Evolutionary conservation across 352 stramenopile species (phyloP).

Genomic region (Phytophthora chlamydospora): DNA sequence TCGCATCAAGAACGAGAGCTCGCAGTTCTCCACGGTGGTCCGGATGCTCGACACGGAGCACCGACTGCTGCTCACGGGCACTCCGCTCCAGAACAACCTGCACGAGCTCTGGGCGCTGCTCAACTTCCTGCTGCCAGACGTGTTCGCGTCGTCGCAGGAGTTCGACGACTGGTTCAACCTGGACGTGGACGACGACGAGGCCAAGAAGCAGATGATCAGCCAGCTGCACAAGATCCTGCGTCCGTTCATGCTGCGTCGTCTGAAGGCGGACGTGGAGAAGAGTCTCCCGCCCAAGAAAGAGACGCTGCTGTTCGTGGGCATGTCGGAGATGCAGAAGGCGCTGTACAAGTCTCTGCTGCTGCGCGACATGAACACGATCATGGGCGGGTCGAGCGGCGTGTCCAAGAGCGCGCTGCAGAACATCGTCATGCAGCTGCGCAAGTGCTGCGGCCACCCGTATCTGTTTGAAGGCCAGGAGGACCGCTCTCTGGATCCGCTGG

Average conservation of each 20-base stretch:
- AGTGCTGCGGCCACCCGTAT: constrained; percentile 93
- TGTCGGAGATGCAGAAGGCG: constrained; percentile 94
- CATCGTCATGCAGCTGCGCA: constrained; percentile 89
- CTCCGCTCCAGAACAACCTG: constrained; percentile 95
- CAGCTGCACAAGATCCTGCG: constrained; percentile 90
- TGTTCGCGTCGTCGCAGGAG: constrained; percentile 90
- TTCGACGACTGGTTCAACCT: constrained; percentile 92
- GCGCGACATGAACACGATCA: constrained; percentile 94
- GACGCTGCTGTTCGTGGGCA: constrained; percentile 93
- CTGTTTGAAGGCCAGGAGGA: constrained; percentile 97
- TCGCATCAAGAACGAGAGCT: constrained; percentile 90
- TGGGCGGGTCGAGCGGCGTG: constrained; percentile 63
- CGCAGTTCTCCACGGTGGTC: constrained; percentile 88
- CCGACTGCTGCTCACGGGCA: constrained; percentile 93
- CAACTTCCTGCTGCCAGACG: constrained; percentile 94
- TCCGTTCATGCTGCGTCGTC: constrained; percentile 96
- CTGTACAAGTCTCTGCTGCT: constrained; percentile 97
- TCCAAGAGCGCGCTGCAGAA: constrained; percentile 86
- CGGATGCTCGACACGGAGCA: constrained; percentile 87
- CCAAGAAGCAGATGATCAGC: constrained; percentile 91
- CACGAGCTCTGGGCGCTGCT: constrained; percentile 95
- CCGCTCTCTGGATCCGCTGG: constrained; percentile 92
- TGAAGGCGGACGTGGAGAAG: constrained; percentile 99
- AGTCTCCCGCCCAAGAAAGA: constrained; percentile 98
- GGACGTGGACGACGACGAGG: constrained; percentile 87